Evolutionary conservation across 164 flowering plant genomes (phyloP), one percentile per base, ranked within the genome.

Genomic region (Hamamelis virginiana): DNA sequence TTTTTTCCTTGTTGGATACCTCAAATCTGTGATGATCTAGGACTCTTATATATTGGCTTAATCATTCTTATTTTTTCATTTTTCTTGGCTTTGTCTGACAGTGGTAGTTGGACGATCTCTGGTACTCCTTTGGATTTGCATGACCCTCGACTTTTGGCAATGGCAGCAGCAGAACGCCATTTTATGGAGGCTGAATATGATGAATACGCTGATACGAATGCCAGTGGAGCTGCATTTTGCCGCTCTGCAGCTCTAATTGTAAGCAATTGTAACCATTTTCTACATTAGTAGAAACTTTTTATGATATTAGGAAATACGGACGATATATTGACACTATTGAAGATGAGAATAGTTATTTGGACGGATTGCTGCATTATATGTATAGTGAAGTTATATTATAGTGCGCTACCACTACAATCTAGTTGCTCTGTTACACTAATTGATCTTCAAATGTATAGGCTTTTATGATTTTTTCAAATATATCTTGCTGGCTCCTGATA

Each of bases 171-270:
- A 3, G 97, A 90, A 64, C 94, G 92, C 55, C 95, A 77, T 78
- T 78, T 86, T 66, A 53, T 90, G 64, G 95, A 90, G 59, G 78
- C 90, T 15, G 92, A 92, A 6, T 90, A 90, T 86, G 95, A 89
- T 77, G 97, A 88, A 21, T 91, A 91, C 78, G 88, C 87, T 63
- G 82, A 86, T 58, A 74, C 84, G 38, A 87, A 80, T 83, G 81
- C 86, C 46, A 86, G 84, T 77, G 96, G 97, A 73, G 86, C 95
- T 74, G 89, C 97, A 51, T 94, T 89, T 80, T 87, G 86, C 73
- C 93, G 98, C 48, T 89, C 98, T 50, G 92, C 88, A 44, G 98
- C 91, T 73, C 77, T 94, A 66, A 86, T 90, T 74, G 97, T 92
- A 82, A 83, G 93, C 47, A 21, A 21, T n/a, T 64, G 16, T 26